phyloP scores from a whole-genome alignment of 148 eudicot species.

The Dysphania ambrosioides region DNA sequence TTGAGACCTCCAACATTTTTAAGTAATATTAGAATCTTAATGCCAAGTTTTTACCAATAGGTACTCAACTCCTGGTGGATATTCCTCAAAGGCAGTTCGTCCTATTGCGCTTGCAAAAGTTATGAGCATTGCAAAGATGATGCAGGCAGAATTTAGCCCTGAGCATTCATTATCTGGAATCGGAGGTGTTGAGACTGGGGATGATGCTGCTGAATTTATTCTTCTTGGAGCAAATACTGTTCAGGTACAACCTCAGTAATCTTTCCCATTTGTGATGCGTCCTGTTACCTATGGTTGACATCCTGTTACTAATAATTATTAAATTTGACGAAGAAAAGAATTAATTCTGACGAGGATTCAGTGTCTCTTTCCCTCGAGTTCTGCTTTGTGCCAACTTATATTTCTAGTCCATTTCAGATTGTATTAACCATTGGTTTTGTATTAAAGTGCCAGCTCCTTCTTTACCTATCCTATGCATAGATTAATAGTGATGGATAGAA shows the following conservation, averaged over 20 bases:
- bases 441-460: too few relatives aligned
- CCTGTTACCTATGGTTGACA: background rate
- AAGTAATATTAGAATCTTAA: background rate
- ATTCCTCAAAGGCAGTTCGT: conserved; percentile 89
- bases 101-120: conserved; percentile 99
- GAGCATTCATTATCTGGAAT: conserved; percentile 87
- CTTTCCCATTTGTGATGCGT: background rate
- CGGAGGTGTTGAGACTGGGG: conserved; percentile 97
- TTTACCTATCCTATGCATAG: too few relatives aligned
- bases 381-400: background rate
- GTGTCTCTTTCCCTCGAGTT: background rate
- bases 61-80: conserved; percentile 98
- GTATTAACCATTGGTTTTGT: background rate
- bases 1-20: background rate
- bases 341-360: background rate
- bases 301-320: background rate
- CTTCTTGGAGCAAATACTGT: conserved; percentile 96
- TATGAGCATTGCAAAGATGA: conserved; percentile 95
- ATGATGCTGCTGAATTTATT: conserved; percentile 96
- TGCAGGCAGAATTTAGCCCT: conserved; percentile 69
- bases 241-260: conserved; percentile 52
- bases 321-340: background rate
- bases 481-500: too few relatives aligned
- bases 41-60: conserved; percentile 32
- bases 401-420: background rate